Evolutionary conservation across 805 yeast genomes (phyloP).

Genomic region (Starmerella davenportii): DNA sequence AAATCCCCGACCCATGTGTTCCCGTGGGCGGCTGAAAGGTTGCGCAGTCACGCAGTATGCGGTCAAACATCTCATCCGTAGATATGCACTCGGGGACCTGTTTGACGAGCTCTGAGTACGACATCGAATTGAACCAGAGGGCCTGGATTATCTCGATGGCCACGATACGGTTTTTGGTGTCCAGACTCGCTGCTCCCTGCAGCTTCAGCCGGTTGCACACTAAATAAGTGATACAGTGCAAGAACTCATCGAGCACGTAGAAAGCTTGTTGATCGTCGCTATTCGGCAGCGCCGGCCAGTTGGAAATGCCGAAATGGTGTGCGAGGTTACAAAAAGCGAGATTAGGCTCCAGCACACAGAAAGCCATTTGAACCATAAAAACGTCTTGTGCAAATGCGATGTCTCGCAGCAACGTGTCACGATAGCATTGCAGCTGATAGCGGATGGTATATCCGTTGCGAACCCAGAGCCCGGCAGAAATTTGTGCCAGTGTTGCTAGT

Average conservation of each 20-base stretch:
- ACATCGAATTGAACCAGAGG: constrained; percentile 56
- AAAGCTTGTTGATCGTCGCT: constrained; percentile 28
- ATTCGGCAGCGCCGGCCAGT: constrained; percentile 35
- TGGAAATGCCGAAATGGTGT: constrained; percentile 48
- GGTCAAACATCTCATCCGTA: constrained; percentile 57
- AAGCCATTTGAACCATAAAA: constrained; percentile 43
- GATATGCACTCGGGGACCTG: constrained; percentile 61
- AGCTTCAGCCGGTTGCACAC: constrained; percentile 51
- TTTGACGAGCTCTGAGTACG: constrained; percentile 50
- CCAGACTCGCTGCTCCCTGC: constrained; percentile 30
- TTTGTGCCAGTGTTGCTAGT: constrained; percentile 61
- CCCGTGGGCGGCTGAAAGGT: constrained; percentile 45
- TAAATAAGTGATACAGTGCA: constrained; percentile 47
- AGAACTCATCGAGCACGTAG: constrained; percentile 62
- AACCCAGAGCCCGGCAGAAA: constrained; percentile 83
- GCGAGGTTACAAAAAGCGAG: constrained; percentile 39
- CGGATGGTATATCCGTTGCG: constrained; percentile 74
- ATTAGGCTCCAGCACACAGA: constrained; percentile 40
- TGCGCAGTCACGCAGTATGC: constrained; percentile 38
- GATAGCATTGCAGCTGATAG: constrained; percentile 62
- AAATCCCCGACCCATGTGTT: constrained; percentile 41
- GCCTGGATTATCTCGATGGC: constrained; percentile 62
- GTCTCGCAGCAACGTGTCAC: constrained; percentile 62
- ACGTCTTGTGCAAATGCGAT: constrained; percentile 67
- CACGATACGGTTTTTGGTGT: constrained; percentile 34